Conservation (phyloP, 768 basidiomycete genomes). For the Mycena venus region DNA sequence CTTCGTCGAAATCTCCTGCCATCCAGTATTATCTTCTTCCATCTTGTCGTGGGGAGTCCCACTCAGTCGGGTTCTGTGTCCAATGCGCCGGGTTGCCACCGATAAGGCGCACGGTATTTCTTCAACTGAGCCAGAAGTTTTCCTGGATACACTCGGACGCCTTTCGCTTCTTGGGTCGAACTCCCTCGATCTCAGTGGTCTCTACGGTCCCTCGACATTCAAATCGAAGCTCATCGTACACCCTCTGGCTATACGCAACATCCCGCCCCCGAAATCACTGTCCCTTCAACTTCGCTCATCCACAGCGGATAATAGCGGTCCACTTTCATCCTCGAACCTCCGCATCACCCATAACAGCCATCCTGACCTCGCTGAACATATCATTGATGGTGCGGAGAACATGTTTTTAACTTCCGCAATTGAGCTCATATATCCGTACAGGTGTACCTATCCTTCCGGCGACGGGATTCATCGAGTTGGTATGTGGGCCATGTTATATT, state of each 20-base stretch:
- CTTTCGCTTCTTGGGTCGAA: too few species aligned
- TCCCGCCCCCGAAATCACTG: conserved; percentile 4
- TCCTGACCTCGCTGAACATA: conserved; percentile 7
- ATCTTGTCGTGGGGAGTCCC: background rate
- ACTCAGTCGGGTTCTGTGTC: background rate
- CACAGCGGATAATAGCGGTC: background rate
- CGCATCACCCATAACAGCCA: background rate
- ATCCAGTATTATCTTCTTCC: conserved; percentile 12
- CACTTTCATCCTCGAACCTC: background rate
- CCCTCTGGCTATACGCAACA: conserved; percentile 3
- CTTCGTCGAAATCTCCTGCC: conserved; percentile 13
- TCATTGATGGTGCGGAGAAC: conserved; percentile 9
- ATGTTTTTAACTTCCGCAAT: background rate
- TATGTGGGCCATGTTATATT: too few species aligned
- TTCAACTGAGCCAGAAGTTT: background rate
- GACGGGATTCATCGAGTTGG: conserved; percentile 19
- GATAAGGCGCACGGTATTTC: background rate
- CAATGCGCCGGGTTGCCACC: conserved; percentile 3
- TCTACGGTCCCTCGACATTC: conserved; percentile 7
- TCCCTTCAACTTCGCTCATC: background rate
- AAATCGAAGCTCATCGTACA: conserved; percentile 18
- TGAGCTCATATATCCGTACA: too few species aligned
- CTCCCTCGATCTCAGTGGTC: too few species aligned
- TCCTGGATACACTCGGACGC: conserved; percentile 17
- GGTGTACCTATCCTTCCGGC: conserved; percentile 12